Percentiles rank a stretch among this genome's conserved stretches.
Conservation (phyloP, 2,329 filamentous ascomycete genomes). For the Lasiodiplodia hormozganensis region DNA sequence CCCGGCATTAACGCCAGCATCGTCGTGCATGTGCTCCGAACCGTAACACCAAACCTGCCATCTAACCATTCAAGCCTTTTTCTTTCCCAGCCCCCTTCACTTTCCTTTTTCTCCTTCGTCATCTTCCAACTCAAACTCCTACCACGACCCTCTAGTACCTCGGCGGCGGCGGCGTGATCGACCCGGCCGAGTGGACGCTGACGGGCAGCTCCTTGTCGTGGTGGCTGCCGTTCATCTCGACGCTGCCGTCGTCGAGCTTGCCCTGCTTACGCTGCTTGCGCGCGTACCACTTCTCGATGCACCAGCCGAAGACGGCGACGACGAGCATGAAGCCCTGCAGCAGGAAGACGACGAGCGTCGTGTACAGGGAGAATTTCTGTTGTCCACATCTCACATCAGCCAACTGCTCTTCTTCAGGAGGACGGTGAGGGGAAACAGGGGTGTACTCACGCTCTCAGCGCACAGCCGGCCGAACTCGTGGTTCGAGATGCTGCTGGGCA, state of each 20-base stretch:
- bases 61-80: too few relatives aligned
- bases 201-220: constrained; percentile 7
- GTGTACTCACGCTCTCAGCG: constrained; percentile 46
- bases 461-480: constrained; percentile 49
- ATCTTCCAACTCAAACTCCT: background rate
- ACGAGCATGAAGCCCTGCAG: constrained; percentile 44
- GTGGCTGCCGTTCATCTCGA: constrained; percentile 30
- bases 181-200: constrained; percentile 14
- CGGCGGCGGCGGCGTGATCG: constrained; percentile 10
- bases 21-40: background rate
- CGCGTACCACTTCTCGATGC: constrained; percentile 46
- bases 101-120: too few relatives aligned
- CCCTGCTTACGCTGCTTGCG: constrained; percentile 40
- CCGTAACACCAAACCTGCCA: too few relatives aligned
- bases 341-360: constrained; percentile 50
- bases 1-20: background rate
- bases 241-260: constrained; percentile 32
- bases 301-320: constrained; percentile 44
- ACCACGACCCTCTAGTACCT: background rate
- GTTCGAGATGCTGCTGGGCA: constrained; percentile 43
- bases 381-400: background rate
- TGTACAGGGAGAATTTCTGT: constrained; percentile 54
- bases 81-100: background rate
- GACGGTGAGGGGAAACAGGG: background rate
- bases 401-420: background rate